These are phyloP conservation scores for Hypericum perforatum DNA, from an alignment of 345 rosid species.

Conservation along the genomic window DNA sequence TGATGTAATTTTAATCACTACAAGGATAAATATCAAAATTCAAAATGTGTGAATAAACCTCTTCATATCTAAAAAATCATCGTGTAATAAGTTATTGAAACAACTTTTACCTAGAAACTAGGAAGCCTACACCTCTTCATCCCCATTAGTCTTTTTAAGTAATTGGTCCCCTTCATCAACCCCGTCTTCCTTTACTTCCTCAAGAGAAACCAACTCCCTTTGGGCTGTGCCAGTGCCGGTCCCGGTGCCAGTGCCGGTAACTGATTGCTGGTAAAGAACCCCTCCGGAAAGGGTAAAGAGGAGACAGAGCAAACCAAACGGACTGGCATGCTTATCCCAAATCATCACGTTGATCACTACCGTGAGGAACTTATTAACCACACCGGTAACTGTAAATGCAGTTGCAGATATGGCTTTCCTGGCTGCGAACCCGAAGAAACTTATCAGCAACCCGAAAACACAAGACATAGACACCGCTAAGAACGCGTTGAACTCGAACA, in stretches of 20 bases:
- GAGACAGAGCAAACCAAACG: conserved; percentile 81
- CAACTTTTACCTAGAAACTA: no score
- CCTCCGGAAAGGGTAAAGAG: conserved; percentile 81
- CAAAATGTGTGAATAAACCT: no score
- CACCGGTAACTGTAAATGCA: conserved; percentile 94
- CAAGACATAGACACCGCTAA: conserved; percentile 71
- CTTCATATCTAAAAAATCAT: no score
- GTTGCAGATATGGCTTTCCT: conserved; percentile 92
- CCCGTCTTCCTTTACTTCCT: conserved; percentile 18
- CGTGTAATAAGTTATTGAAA: no score
- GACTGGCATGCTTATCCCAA: conserved; percentile 97
- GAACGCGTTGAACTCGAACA: conserved; percentile 56
- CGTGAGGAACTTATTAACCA: conserved; percentile 92
- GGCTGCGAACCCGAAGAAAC: conserved; percentile 94
- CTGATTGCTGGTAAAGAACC: conserved; percentile 91
- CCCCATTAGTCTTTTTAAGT: conserved; percentile 15
- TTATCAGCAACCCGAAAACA: conserved; percentile 86
- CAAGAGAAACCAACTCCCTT: conserved; percentile 34
- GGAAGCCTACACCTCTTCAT: conserved; percentile 15
- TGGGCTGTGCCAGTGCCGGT: conserved; percentile 13
- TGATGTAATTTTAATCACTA: no score
- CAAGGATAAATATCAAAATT: no score
- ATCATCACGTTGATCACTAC: conserved; percentile 86
- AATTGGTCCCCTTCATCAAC: conserved; percentile 23
- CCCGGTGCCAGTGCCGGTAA: conserved; percentile 21